Evolutionary conservation across 2,329 filamentous ascomycete genomes (phyloP).

Genomic region (Ceratocystis alfenasii): DNA sequence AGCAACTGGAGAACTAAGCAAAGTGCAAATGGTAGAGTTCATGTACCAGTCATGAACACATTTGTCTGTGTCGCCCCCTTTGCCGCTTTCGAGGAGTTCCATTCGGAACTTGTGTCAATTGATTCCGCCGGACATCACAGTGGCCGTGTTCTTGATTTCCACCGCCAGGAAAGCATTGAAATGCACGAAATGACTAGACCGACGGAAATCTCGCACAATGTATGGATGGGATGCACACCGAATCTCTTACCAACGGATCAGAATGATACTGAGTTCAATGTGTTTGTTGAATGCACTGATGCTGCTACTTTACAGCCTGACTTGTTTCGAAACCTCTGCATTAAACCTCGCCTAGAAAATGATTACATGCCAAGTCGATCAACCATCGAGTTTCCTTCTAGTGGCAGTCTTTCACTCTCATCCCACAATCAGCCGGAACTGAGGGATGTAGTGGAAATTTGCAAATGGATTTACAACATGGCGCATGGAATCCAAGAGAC

Average conservation of each 20-base stretch:
- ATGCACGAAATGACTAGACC: constrained; percentile 90
- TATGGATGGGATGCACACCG: constrained; percentile 72
- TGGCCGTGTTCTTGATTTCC: constrained; percentile 74
- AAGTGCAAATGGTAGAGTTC: constrained; percentile 37
- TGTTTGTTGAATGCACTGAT: constrained; percentile 83
- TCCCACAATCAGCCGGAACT: constrained; percentile 73
- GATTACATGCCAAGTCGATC: neutral
- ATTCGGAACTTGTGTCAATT: constrained; percentile 61
- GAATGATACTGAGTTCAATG: constrained; percentile 57
- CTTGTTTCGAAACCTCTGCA: constrained; percentile 38
- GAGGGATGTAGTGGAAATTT: constrained; percentile 73
- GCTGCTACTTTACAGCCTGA: constrained; percentile 61
- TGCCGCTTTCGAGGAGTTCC: constrained; percentile 55
- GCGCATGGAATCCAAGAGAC: constrained; percentile 47
- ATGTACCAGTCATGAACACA: constrained; percentile 63
- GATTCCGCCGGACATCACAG: constrained; percentile 61
- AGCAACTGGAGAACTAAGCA: constrained; percentile 58
- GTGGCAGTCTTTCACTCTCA: constrained; percentile 79
- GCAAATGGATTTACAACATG: constrained; percentile 79
- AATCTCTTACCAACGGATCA: constrained; percentile 44
- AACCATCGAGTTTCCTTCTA: constrained; percentile 75
- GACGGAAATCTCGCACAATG: constrained; percentile 77
- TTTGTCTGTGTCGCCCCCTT: constrained; percentile 61
- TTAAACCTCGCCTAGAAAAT: constrained; percentile 9
- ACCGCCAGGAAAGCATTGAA: constrained; percentile 74